These are phyloP conservation scores for Saturnispora galanensis DNA, from an alignment of 805 yeast species.

Conservation along the genomic window DNA sequence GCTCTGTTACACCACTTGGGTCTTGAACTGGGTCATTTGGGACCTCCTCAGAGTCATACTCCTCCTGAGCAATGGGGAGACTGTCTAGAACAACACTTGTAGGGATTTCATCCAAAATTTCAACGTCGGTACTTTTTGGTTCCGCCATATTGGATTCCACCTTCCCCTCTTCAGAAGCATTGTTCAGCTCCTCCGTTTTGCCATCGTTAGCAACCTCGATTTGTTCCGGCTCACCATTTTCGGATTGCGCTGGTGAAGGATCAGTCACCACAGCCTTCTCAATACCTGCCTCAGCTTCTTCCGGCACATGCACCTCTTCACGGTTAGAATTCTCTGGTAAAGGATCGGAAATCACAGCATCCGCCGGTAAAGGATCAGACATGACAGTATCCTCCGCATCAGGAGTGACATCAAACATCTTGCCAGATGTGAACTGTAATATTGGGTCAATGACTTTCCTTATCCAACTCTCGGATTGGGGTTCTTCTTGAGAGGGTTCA, in stretches of 20 bases:
- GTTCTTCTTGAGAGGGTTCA: background rate
- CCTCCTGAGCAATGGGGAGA: too few relatives aligned
- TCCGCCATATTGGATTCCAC: background rate
- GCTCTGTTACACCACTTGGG: background rate
- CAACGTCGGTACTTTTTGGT: background rate
- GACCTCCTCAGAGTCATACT: conserved; percentile 1
- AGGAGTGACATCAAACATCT: conserved; percentile 4
- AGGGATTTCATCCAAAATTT: background rate
- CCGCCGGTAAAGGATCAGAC: background rate
- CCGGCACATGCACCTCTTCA: too few relatives aligned
- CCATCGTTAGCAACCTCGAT: too few relatives aligned
- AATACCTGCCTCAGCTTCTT: background rate
- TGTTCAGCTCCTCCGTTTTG: too few relatives aligned
- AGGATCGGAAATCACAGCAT: background rate
- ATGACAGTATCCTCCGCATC: background rate
- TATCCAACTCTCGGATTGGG: background rate
- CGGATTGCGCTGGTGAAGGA: too few relatives aligned
- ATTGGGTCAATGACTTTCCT: conserved; percentile 2
- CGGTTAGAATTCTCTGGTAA: too few relatives aligned
- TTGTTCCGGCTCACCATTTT: too few relatives aligned
- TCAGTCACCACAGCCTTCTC: too few relatives aligned
- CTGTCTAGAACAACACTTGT: background rate
- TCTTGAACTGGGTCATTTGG: background rate
- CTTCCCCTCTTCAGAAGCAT: too few relatives aligned
- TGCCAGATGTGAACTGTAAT: conserved; percentile 5